Evolutionary conservation across 2,329 filamentous ascomycete genomes (phyloP), one percentile per base, ranked within the genome.

Genomic region (Fusarium dimerum): DNA sequence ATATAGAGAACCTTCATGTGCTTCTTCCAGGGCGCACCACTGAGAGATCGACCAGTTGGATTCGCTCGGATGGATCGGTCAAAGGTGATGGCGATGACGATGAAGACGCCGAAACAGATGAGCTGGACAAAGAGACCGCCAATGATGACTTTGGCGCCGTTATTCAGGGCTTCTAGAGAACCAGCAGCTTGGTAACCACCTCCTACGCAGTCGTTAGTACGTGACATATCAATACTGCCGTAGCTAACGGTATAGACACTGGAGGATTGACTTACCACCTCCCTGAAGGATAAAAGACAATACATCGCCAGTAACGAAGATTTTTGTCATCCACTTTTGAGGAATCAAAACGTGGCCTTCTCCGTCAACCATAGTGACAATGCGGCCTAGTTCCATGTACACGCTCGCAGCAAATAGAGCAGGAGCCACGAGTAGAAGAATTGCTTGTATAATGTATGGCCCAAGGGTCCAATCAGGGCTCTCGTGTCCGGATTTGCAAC

Each of bases 111-210:
- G 46, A 85, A 83, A 44, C 78, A 75, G 6, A 79, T 30, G 6
- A 85, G 71, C 52, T 86, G 82, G 2, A 84, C 64, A 4, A 78
- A 68, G 1, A 85, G 67, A 5, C 82, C 82, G 1, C 55, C 76
- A 3, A 84, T 68, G 3, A 84, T 76, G 29, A 84, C 61, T 2
- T 76, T 71, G 0, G 77, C 64, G 18, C 76, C 78, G 0, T 62
- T 60, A 2, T 55, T 39, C 4, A 63, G n/a, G 2, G 57, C 46
- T 8, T 56, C 53, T 11, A 75, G 64, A 45, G 60, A 48, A 1
- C 64, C 66, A 1, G 48, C 81, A 0, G 56, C 32, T 20, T 56
- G 54, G 2, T 47, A 40, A 2, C 54, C 54, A 18, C 52, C 54
- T 1, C 54, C 54, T 56, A 2, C 1, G 4, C 20, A 7, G 4